Percentiles rank a stretch among this genome's conserved stretches.
phyloP scores from a whole-genome alignment of 2,329 filamentous ascomycete species.

The Alternaria burnsii region DNA sequence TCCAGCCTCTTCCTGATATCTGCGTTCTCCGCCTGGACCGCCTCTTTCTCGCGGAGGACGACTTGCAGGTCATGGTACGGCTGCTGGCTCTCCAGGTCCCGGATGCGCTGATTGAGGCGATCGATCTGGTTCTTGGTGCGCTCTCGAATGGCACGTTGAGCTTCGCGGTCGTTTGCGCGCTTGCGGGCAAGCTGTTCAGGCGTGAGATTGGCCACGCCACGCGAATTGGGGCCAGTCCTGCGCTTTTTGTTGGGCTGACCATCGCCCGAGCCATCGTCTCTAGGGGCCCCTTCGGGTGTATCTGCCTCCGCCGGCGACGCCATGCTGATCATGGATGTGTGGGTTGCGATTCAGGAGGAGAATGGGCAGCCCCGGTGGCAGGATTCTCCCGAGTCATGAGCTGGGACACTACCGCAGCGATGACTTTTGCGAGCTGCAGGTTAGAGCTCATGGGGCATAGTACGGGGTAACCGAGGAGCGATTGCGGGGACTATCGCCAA shows the following conservation, averaged over 20 bases:
- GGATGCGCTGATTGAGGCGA: conserved; percentile 73
- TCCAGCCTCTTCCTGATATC: conserved; percentile 76
- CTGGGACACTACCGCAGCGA: not conserved
- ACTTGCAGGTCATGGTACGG: conserved; percentile 85
- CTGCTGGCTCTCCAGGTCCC: conserved; percentile 79
- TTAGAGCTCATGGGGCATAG: not conserved
- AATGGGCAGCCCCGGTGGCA: not conserved
- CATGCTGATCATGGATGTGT: conserved; percentile 28
- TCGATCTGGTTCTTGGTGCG: conserved; percentile 84
- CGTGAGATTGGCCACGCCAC: conserved; percentile 86
- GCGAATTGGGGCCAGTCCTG: conserved; percentile 57
- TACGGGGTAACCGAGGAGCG: not conserved
- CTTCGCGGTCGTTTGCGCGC: conserved; percentile 88
- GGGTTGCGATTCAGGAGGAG: conserved; percentile 21
- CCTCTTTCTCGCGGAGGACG: conserved; percentile 77
- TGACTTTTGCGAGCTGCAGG: not conserved
- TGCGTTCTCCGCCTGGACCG: conserved; percentile 79
- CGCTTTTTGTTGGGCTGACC: conserved; percentile 44
- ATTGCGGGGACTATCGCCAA: conserved; percentile 4
- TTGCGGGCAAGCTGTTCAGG: conserved; percentile 90
- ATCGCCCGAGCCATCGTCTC: conserved; percentile 26
- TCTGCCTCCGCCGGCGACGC: conserved; percentile 33
- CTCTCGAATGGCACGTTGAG: conserved; percentile 84
- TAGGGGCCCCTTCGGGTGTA: conserved; percentile 26
- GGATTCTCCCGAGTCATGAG: conserved; percentile 22